Evolutionary conservation across 2,329 filamentous ascomycete genomes (phyloP), one percentile per base, ranked within the genome.

Genomic region (Ophiocordyceps camponoti-saundersi): DNA sequence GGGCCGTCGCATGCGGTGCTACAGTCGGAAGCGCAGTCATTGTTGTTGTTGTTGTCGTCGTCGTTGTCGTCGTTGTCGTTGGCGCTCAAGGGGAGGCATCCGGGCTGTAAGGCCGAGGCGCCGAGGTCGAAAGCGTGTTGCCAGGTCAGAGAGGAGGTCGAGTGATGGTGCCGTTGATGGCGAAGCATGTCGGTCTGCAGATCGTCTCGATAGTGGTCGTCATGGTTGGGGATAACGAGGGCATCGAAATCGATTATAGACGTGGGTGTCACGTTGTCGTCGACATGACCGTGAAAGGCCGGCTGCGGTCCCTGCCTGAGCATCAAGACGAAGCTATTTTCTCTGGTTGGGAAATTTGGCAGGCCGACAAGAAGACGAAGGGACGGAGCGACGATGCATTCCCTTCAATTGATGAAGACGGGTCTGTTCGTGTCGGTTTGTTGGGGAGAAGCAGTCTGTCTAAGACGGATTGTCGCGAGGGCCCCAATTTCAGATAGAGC

Each of bases 1-100:
- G 52, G 59, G 43, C 54, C 56, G 7, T 56, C 60, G 46, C 64
- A 67, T 13, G 60, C 54, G 18, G 61, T 63, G 49, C 54, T 58
- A 53, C 63, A 65, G 44, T 57, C 54, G 18, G 62, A 61, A 12
- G 53, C 55, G 42, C 55, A 58, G 40, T 61, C 61, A n/a, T 57
- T 57, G n/a, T 34, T 16, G 16, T 34, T 4, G 4, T 34, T 8
- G 23, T 26, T 26, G 23, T 26, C 5, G 23, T 26, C 23, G 23
- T 26, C 23, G 23, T 8, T 8, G 23, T 26, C 23, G 23, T 4
- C 23, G 23, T 26, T 8, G 23, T 8, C 23, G 8, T 26, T 8
- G 23, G 4, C 23, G 23, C 23, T 8, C 23, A 26, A 26, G 23
- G 23, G 23, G 8, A 5, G 23, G 23, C 23, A 26, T 26, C 23